Conservation (phyloP, 2,329 filamentous ascomycete genomes). For the Cyanodermella asteris region DNA sequence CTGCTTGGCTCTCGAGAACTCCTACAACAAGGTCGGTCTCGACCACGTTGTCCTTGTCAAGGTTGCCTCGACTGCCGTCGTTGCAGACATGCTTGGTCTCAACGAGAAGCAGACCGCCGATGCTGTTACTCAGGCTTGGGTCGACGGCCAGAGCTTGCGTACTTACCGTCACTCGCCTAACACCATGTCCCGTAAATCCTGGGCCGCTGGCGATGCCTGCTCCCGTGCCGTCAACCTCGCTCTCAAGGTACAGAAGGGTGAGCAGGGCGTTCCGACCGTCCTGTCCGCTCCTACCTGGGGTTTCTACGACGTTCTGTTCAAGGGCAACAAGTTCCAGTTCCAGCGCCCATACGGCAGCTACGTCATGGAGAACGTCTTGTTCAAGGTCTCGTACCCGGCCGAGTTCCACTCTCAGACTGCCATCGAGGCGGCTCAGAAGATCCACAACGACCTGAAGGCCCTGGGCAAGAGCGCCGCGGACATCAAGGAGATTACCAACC, state of each 20-base stretch:
- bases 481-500: slow-evolving; percentile 81
- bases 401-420: slow-evolving; percentile 99
- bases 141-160: slow-evolving; percentile 84
- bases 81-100: slow-evolving; percentile 85
- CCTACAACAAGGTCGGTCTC: slow-evolving; percentile 93
- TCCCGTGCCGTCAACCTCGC: slow-evolving; percentile 82
- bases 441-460: slow-evolving; percentile 61
- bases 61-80: slow-evolving; percentile 82
- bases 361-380: slow-evolving; percentile 99
- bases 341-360: slow-evolving; percentile 93
- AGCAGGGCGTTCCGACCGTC: slow-evolving; percentile 77
- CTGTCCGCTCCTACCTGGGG: slow-evolving; percentile 87
- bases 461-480: slow-evolving; percentile 81
- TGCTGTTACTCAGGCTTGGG: slow-evolving; percentile 91
- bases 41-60: slow-evolving; percentile 98
- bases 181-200: slow-evolving; percentile 98
- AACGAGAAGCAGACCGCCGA: slow-evolving; percentile 79
- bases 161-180: slow-evolving; percentile 96
- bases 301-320: slow-evolving; percentile 97
- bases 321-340: slow-evolving; percentile 88
- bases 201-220: slow-evolving; percentile 95
- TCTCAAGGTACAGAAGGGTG: slow-evolving; percentile 77
- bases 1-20: slow-evolving; percentile 89
- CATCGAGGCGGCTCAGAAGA: slow-evolving; percentile 78
- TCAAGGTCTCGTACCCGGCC: slow-evolving; percentile 97